Conservation (phyloP, 2,329 filamentous ascomycete genomes). For the Graphiopsis chlorocephala region DNA sequence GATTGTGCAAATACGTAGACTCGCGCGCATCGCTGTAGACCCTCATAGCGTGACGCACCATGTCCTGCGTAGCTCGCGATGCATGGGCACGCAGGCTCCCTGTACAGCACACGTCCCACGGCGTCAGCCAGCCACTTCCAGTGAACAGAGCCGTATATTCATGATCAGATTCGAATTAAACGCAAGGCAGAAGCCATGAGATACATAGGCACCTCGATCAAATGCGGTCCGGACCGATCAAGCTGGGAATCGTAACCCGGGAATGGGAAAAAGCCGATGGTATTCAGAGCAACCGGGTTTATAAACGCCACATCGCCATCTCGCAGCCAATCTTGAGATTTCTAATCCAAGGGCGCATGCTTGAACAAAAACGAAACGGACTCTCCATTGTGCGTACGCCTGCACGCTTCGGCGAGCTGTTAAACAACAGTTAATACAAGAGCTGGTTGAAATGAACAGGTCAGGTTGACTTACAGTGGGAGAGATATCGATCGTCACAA, state of each 20-base stretch:
- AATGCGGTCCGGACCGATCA: neutral
- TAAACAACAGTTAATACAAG: neutral
- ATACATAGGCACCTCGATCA: neutral
- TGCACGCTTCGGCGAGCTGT: conserved; percentile 64
- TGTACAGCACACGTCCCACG: too few species aligned
- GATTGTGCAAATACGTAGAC: too few species aligned
- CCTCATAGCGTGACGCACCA: too few species aligned
- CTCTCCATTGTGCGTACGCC: conserved; percentile 67
- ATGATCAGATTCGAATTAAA: neutral
- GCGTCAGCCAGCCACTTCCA: neutral
- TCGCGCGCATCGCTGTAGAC: too few species aligned
- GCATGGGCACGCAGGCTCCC: too few species aligned
- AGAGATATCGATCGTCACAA: conserved; percentile 89
- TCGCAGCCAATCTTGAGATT: neutral
- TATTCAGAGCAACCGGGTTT: conserved; percentile 1
- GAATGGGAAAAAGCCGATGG: neutral
- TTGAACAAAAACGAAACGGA: conserved; percentile 67
- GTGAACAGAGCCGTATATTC: neutral
- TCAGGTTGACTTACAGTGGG: conserved; percentile 56
- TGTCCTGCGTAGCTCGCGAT: too few species aligned
- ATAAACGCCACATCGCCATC: conserved; percentile 7
- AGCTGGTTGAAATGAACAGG: neutral
- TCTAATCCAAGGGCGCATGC: conserved; percentile 50
- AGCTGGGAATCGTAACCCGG: neutral
- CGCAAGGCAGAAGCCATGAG: neutral